Conservation (phyloP, 306 rosid genomes). For the Betula pendula region DNA sequence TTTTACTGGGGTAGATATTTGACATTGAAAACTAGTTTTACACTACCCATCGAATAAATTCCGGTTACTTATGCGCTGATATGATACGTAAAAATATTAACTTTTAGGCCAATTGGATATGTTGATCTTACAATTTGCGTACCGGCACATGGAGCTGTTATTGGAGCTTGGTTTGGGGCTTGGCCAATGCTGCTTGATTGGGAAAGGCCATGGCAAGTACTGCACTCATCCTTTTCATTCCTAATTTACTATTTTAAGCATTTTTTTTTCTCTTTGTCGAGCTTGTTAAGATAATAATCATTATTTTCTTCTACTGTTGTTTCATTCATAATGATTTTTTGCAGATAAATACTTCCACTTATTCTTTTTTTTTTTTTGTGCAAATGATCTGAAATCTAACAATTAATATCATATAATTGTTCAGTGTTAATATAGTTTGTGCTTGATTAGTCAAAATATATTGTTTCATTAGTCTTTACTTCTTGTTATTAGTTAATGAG, state of each 20-base stretch:
- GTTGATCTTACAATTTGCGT: conserved; percentile 69
- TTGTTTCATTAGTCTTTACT: too few relatives aligned
- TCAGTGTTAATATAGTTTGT: too few relatives aligned
- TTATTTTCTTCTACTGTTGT: too few relatives aligned
- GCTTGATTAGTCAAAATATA: too few relatives aligned
- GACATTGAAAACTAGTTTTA: not conserved
- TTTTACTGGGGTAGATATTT: not conserved
- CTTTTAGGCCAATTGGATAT: conserved; percentile 60
- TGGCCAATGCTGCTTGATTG: conserved; percentile 99
- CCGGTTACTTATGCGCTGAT: not conserved
- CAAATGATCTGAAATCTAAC: too few relatives aligned
- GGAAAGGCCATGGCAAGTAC: conserved; percentile 97
- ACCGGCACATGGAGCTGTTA: conserved; percentile 84
- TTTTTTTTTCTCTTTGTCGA: too few relatives aligned
- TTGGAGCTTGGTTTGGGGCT: conserved; percentile 98
- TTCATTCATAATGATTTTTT: too few relatives aligned
- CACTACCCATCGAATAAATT: not conserved
- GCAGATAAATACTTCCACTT: too few relatives aligned
- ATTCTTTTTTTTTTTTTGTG: too few relatives aligned
- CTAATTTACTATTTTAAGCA: not conserved
- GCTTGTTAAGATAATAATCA: too few relatives aligned
- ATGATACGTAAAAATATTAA: conserved; percentile 1
- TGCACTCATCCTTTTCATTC: conserved; percentile 1
- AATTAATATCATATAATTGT: too few relatives aligned
- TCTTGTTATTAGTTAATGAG: too few relatives aligned